Base-by-base conservation (phyloP, 805 yeast species). In the Nakazawaea populi region DNA sequence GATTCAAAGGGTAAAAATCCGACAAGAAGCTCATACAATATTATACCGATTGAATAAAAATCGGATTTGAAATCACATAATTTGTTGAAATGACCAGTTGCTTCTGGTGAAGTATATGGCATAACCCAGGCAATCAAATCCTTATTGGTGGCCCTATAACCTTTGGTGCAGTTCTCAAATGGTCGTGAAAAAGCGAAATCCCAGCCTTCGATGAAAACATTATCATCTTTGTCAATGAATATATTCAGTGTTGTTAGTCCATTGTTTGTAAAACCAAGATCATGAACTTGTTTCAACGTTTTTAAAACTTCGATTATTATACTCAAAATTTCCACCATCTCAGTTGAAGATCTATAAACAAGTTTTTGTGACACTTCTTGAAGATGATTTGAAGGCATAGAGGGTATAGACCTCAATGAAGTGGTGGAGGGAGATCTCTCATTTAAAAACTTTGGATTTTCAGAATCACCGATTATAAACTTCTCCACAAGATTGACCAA, bases 21-120 rank as follows among this genome's bases (percentile, higher is more conserved):
- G 12, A 74, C 67, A 10, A 77, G 51, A n/a, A 75, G 51, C 48
- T 77, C 79, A 54, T 78, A 77, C 18, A 78, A 52, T 6, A 77
- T 70, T n/a, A 77, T 67, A 37, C 83, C 83, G 8, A 76, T 47
- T 31, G 77, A 67, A 58, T 77, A 78, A 44, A 75, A 65, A 57
- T 78, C 82, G 0, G 82, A 68, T 44, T 78, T 63, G 56, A 62
- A 70, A 53, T 77, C 80, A 24, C 74, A 76, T 4, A 67, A 59
- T 11, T 67, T 59, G 32, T 63, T 63, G 12, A 58, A 58, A 30
- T 69, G 70, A 1, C 77, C 74, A 28, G 76, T 69, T 5, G 72
- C 67, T 58, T 78, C 83, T 1, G 83, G 83, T 1, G 81, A 72
- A 54, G 75, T 70, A 55, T 71, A 78, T 0, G 79, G 77, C 24